Evolutionary conservation across 306 rosid species (phyloP), one percentile per base, ranked within the genome.

Genomic region (Mimosa pudica): DNA sequence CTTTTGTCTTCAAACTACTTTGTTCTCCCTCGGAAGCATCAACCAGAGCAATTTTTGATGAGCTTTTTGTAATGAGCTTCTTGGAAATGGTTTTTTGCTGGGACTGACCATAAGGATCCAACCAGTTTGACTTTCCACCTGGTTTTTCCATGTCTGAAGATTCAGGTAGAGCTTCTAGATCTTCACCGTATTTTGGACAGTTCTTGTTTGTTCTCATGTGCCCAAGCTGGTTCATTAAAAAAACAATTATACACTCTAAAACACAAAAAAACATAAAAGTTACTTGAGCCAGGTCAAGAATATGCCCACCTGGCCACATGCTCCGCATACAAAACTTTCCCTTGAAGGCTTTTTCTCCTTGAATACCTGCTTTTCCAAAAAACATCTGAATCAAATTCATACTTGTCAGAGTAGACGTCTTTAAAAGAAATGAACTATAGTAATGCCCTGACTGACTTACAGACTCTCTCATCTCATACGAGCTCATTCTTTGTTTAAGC

Each of bases 171-270:
- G 90, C 67, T 70, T 92, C 97, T 1, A 58, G 86, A 82, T 95
- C 98, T 78, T 93, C 97, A 73, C 98, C 91, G 77, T 95, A 95
- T 86, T 85, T 92, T 68, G 98, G 98, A 85, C 98, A 95, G 87
- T 95, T 89, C 89, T 95, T 95, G 91, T 95, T 95, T 4, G 98
- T 95, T 63, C 97, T 90, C 98, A 95, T 95, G 81, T 95, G 98
- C 86, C 98, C 97, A 85, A 87, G 86, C 98, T 95, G 89, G 81
- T 68, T 71, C 51, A 74, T 74, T 52, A 71, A 48, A 85, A 77
- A 60, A 82, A 74, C 47, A 78, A 75, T 84, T 76, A 82, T 18
- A 74, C 35, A 69, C 49, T 77, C 82, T 77, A 61, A 64, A 70
- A 46, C 47, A 84, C 32, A 16, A 57, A 51, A 54, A 61, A 10